Evolutionary conservation across 495 filamentous ascomycete genomes (phyloP).

Genomic region (Aspergillus campestris): DNA sequence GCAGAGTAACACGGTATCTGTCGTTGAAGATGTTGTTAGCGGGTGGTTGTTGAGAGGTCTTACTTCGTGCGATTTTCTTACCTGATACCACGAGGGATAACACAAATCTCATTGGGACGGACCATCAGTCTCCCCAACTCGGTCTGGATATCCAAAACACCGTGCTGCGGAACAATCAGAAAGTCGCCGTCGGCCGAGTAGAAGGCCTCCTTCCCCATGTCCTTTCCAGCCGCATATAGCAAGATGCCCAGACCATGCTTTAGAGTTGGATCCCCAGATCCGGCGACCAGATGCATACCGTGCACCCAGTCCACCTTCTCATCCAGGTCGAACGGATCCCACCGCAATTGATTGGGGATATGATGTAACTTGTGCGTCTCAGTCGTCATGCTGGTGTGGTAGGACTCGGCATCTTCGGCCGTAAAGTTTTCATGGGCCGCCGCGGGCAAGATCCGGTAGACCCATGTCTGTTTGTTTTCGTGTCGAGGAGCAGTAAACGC

Average conservation of each 20-base stretch:
- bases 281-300: slow-evolving; percentile 67
- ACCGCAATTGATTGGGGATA: slow-evolving; percentile 82
- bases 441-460: slow-evolving; percentile 84
- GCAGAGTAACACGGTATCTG: slow-evolving; percentile 64
- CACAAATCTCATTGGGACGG: slow-evolving; percentile 79
- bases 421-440: slow-evolving; percentile 73
- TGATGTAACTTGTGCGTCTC: slow-evolving; percentile 48
- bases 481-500: slow-evolving; percentile 85
- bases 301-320: slow-evolving; percentile 70
- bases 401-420: slow-evolving; percentile 42
- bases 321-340: slow-evolving; percentile 81
- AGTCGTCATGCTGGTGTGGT: slow-evolving; percentile 43
- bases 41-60: not conserved
- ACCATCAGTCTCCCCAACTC: slow-evolving; percentile 78
- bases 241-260: slow-evolving; percentile 78
- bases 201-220: slow-evolving; percentile 72
- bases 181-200: slow-evolving; percentile 91
- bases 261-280: slow-evolving; percentile 72
- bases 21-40: not conserved
- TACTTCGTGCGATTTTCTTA: slow-evolving; percentile 3
- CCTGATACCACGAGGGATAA: slow-evolving; percentile 73
- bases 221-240: slow-evolving; percentile 71
- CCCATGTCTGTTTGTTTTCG: slow-evolving; percentile 88
- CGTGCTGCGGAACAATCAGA: slow-evolving; percentile 77
- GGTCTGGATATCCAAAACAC: slow-evolving; percentile 75